A percentile compares a stretch with the other conserved stretches of the same genome.
These are phyloP conservation scores for Dacryopinax spathularia DNA, from an alignment of 768 basidiomycete species.

Conservation along the genomic window DNA sequence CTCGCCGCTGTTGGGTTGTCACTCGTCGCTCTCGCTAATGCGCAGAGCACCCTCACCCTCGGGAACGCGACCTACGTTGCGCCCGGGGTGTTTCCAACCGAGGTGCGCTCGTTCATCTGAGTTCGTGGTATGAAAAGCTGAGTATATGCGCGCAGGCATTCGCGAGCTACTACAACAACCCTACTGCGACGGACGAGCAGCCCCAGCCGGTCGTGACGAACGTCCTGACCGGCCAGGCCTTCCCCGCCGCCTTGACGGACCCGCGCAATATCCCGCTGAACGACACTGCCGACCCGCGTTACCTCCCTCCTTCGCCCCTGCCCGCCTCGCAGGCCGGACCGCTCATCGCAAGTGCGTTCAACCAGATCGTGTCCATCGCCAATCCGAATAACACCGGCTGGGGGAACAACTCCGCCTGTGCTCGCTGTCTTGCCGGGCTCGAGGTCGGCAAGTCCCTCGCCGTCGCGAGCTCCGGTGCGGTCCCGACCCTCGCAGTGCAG, in stretches of 20 bases:
- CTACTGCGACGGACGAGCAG: constrained; percentile 56
- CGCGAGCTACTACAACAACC: constrained; percentile 52
- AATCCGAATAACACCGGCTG: constrained; percentile 37
- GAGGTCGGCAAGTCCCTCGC: constrained; percentile 53
- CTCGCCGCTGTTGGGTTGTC: not conserved
- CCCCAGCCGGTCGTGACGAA: constrained; percentile 67
- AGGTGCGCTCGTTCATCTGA: not conserved
- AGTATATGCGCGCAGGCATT: constrained; percentile 26
- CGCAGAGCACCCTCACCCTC: constrained; percentile 6
- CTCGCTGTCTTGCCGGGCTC: constrained; percentile 44
- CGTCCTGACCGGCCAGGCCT: constrained; percentile 48
- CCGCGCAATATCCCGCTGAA: constrained; percentile 43
- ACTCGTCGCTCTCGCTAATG: not conserved
- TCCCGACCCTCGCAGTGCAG: constrained; percentile 40
- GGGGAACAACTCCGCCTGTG: constrained; percentile 36
- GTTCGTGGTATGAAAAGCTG: no score
- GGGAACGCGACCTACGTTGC: constrained; percentile 6
- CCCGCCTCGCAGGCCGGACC: constrained; percentile 32
- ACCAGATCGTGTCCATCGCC: constrained; percentile 42
- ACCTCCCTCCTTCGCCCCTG: constrained; percentile 44
- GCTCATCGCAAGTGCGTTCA: constrained; percentile 39
- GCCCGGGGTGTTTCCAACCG: not conserved
- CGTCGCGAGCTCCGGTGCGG: constrained; percentile 45
- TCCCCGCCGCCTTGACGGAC: constrained; percentile 47
- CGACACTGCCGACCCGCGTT: constrained; percentile 49